phyloP scores from a whole-genome alignment of 441 rosid species.

The Syzygium syzygioides region DNA sequence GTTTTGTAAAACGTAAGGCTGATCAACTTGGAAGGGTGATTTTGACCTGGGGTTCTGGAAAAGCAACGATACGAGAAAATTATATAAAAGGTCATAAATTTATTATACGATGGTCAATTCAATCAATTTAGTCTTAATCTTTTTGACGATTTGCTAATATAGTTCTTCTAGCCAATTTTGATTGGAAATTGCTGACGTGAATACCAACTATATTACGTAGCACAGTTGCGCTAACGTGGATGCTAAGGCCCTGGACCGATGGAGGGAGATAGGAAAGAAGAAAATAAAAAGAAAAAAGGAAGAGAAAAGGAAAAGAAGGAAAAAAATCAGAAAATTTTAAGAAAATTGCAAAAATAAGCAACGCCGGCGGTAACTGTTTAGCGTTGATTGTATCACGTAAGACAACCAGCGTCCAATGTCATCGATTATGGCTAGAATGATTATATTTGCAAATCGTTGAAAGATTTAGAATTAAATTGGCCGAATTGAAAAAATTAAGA shows the following conservation, averaged over 20 bases:
- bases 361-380: too few relatives aligned
- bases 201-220: too few relatives aligned
- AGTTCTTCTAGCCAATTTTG: too few relatives aligned
- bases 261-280: too few relatives aligned
- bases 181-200: neutral
- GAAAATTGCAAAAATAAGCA: neutral
- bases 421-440: neutral
- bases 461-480: too few relatives aligned
- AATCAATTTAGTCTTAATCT: fast-evolving
- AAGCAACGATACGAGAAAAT: neutral
- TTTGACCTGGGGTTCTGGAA: neutral
- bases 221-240: neutral
- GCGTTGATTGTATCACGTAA: fast-evolving
- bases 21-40: neutral
- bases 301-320: too few relatives aligned
- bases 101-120: fast-evolving
- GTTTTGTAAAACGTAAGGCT: neutral
- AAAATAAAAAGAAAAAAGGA: too few relatives aligned
- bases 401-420: fast-evolving
- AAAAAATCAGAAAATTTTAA: too few relatives aligned
- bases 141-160: too few relatives aligned
- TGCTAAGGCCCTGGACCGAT: neutral
- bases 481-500: too few relatives aligned
- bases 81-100: neutral
- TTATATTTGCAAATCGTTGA: neutral